Evolutionary conservation across 2,329 filamentous ascomycete genomes (phyloP), one percentile per base, ranked within the genome.

Genomic region (Thielaviopsis populi): DNA sequence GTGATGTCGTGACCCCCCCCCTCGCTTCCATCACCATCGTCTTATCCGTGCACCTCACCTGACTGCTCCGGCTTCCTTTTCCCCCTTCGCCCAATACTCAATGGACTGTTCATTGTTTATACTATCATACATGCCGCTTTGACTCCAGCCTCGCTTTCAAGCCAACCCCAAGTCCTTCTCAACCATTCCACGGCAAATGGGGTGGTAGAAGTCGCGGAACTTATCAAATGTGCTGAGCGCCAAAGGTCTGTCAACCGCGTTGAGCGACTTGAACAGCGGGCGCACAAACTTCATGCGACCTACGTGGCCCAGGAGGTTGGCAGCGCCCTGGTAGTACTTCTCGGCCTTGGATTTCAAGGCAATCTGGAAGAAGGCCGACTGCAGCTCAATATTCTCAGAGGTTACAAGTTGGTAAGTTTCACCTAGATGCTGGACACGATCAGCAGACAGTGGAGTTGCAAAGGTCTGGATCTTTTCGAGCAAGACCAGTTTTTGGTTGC

Each of bases 231-330:
- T 95, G 72, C 84, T 78, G 62, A 92, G 74, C 0, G 94, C 92
- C 70, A 95, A 74, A 30, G 84, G 77, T 58, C 83, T 78, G 75
- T 96, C 86, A 46, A 88, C 83, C 72, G 85, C 84, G 70, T 87
- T 86, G 68, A 99, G 76, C 60, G 83, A 81, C 67, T 87, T 81
- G 76, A 87, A 96, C 71, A 97, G 75, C 24, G 92, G 90, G 59
- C 92, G 80, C 66, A 97, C 92, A 74, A 92, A 97, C 81, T 97
- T 97, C 94, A 99, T 97, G 65, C 94, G 80, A 13, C 94, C 94
- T 27, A 96, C 91, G 62, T 80, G 80, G 40, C 89, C 88, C 46
- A 97, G 78, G 63, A 96, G 77, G 65, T 88, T 83, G 1, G 87
- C 84, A 0, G 89, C 83, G 1, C 86, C 85, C 66, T 83, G 72